Evolutionary conservation across 225 moss, liverwort and hornwort species (phyloP).

Genomic region (Antitrichia curtipendula): DNA sequence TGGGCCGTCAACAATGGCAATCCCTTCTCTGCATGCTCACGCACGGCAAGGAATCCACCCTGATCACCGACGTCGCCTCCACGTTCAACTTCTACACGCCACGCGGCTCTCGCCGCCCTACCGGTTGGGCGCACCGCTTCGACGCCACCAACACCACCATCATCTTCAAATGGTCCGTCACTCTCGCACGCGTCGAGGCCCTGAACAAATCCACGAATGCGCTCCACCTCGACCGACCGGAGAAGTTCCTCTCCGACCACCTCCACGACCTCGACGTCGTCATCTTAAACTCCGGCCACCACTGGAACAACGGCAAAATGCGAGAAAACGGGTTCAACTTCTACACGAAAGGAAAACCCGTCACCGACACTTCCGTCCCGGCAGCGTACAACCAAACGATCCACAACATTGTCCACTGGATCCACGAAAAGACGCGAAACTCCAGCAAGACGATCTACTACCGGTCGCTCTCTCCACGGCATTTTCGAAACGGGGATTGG

Average conservation of each 20-base stretch:
- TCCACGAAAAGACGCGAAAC: slow-evolving; percentile 9
- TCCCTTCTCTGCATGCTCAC: slow-evolving; percentile 84
- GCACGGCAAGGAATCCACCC: slow-evolving; percentile 13
- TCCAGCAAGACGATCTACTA: slow-evolving; percentile 16
- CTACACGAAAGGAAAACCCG: slow-evolving; percentile 9
- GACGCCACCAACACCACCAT: slow-evolving; percentile 58
- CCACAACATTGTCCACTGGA: slow-evolving; percentile 24
- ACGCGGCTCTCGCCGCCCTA: not conserved
- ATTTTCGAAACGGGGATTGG: slow-evolving; percentile 84
- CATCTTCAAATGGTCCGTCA: slow-evolving; percentile 50
- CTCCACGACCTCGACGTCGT: slow-evolving; percentile 36
- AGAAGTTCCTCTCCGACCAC: slow-evolving; percentile 20
- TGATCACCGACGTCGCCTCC: slow-evolving; percentile 10
- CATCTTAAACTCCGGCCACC: slow-evolving; percentile 66
- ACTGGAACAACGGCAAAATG: slow-evolving; percentile 63
- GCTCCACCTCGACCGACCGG: slow-evolving; percentile 61
- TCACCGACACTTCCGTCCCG: not conserved
- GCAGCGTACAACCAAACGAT: slow-evolving; percentile 44
- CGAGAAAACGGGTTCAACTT: slow-evolving; percentile 25
- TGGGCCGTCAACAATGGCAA: slow-evolving; percentile 66
- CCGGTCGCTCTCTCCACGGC: slow-evolving; percentile 50
- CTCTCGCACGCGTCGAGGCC: slow-evolving; percentile 28
- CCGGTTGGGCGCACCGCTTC: slow-evolving; percentile 36
- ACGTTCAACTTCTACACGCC: slow-evolving; percentile 14
- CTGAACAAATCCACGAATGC: slow-evolving; percentile 13